A percentile compares a stretch with the other conserved stretches of the same genome.
phyloP scores from a whole-genome alignment of 257 asterid genomes.

The Nicotiana tomentosiformis region DNA sequence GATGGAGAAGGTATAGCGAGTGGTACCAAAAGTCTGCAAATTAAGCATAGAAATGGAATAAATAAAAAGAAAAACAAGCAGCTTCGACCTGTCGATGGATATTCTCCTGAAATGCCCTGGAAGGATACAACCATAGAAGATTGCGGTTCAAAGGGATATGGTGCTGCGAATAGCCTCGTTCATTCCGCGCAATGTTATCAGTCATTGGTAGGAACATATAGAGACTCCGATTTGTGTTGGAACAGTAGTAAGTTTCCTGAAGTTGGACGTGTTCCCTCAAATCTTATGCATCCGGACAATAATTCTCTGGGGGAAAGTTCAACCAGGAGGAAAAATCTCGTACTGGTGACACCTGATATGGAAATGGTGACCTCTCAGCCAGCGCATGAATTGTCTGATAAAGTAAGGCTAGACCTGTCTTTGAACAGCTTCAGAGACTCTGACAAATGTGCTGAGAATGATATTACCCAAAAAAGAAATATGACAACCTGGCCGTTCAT shows the following conservation, averaged over 20 bases:
- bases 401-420: conserved; percentile 51
- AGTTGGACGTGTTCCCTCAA: conserved; percentile 22
- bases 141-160: conserved; percentile 13
- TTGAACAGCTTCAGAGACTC: conserved; percentile 35
- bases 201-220: conserved; percentile 21
- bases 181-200: conserved; percentile 13
- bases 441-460: conserved; percentile 15
- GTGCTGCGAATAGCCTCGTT: conserved; percentile 6
- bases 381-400: conserved; percentile 12
- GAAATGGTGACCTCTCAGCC: neutral
- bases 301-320: conserved; percentile 26
- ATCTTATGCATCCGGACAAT: conserved; percentile 19
- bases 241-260: conserved; percentile 30
- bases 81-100: conserved; percentile 23
- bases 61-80: conserved; percentile 27
- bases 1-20: conserved; percentile 14
- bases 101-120: conserved; percentile 14
- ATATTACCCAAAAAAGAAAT: conserved; percentile 7
- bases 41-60: conserved; percentile 26
- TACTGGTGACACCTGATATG: neutral
- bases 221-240: conserved; percentile 11
- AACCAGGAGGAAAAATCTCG: conserved; percentile 12
- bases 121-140: conserved; percentile 13
- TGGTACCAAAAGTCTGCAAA: conserved; percentile 17
- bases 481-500: neutral